Conservation (phyloP, 1,284 basidiomycete species). For the Hymenochaete sp. region DNA sequence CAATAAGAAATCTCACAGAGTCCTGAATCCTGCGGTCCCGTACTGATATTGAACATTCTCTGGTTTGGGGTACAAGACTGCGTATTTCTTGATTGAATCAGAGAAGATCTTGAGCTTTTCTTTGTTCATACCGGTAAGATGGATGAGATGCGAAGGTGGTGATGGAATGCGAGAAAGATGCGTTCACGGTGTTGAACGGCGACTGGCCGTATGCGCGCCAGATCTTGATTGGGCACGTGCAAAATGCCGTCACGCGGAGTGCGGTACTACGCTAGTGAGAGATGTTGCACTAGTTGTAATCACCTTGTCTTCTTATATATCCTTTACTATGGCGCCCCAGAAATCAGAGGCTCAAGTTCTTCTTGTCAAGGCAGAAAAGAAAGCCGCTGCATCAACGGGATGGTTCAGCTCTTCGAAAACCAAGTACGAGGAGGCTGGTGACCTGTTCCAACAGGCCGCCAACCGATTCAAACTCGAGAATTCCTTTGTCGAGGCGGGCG, state of each 20-base stretch:
- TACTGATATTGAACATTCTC: constrained; percentile 65
- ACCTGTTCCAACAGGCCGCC: constrained; percentile 89
- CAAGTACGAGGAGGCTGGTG: constrained; percentile 90
- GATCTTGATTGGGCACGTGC: too few relatives aligned
- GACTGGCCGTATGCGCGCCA: too few relatives aligned
- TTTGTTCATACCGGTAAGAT: too few relatives aligned
- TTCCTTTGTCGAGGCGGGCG: constrained; percentile 83
- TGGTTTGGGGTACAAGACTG: constrained; percentile 60
- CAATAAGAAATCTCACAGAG: constrained; percentile 49
- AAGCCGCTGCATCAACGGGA: constrained; percentile 69
- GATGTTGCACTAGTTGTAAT: too few relatives aligned
- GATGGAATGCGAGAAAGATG: not conserved
- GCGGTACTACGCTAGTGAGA: too few relatives aligned
- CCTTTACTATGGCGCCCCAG: constrained; percentile 27
- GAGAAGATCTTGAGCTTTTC: not conserved
- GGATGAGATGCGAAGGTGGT: constrained; percentile 1
- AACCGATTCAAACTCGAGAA: constrained; percentile 96
- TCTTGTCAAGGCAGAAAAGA: constrained; percentile 87
- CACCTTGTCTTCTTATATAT: too few relatives aligned
- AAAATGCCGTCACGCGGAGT: too few relatives aligned
- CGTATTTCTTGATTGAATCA: constrained; percentile 38
- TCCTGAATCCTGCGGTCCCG: constrained; percentile 94
- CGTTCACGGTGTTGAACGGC: too few relatives aligned
- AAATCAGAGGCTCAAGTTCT: constrained; percentile 64
- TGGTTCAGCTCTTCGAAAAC: constrained; percentile 80